Base-by-base conservation (phyloP, 352 stramenopile species). In the Lagenidium sp. region DNA sequence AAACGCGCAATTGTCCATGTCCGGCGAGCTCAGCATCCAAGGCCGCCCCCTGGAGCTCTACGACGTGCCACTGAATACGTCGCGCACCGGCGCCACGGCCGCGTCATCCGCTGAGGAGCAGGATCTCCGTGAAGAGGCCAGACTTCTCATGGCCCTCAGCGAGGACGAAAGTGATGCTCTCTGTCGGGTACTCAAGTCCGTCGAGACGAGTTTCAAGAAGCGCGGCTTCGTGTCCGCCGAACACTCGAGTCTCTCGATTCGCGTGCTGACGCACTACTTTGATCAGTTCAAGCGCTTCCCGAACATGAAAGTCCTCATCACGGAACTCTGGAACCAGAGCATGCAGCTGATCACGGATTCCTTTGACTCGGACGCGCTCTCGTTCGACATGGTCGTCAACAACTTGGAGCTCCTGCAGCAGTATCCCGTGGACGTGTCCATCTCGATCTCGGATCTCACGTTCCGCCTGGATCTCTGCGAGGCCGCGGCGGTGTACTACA, bases 371-470 rank as follows among this genome's bases (percentile, higher is more conserved):
- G 24, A 8, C 6, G 26, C 30, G 2, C 68, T 55, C n/a, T 66
- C 55, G 15, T 68, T 81, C 35, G 31, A 47, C 4, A 41, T 47
- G 8, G 47, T 85, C 11, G 47, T 81, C 20, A 45, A 55, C 8
- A 74, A 60, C 18, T 45, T 89, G 11, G 73, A 74, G 23, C 60
- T 80, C n/a, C 50, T 89, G 6, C 65, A 81, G 34, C 60, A 70
- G 22, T 89, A 80, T 32, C 76, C 73, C 2, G 76, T 89, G 15
- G 65, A 89, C 22, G 49, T 85, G 22, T 85, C 68, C 4, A 52
- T 89, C 26, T 77, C 70, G n/a, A 47, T 89, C 3, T 55, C 74
- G 1, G 73, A 84, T 45, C 48, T 82, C 23, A 86, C 68, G 3
- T 73, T 80, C 32, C 70, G 71, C 1, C 50, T 89, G 4, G 71